Evolutionary conservation across 768 basidiomycete species (phyloP), one percentile per base, ranked within the genome.

Genomic region (Postia placenta): DNA sequence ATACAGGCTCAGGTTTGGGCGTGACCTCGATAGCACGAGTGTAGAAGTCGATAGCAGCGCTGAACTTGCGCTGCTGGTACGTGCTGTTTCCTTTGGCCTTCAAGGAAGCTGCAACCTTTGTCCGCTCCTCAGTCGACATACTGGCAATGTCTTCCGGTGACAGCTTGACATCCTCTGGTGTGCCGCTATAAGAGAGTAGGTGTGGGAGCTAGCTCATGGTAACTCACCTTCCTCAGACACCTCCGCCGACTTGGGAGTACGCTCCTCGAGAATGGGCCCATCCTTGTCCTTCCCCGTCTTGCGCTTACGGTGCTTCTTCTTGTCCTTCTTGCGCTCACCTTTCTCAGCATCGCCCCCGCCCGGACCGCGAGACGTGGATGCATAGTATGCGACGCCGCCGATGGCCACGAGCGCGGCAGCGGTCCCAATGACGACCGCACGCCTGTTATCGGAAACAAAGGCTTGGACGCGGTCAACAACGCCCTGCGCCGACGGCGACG

Each of bases 1-100:
- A 99, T 26, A 97, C 91, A 24, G 96, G 85, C 60, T 95, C 92
- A 5, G 84, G 80, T 63, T 80, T 83, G 6, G 87, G 83, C 3
- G 87, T 74, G 17, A 87, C 74, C 40, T 76, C 72, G 53, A 91
- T 89, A 30, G 88, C 88, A 49, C 77, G 79, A 11, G 85, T 85
- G 69, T 91, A 90, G 48, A 78, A 69, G 20, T 80, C 74, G 23
- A 74, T 76, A 9, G 87, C 87, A 38, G 70, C 67, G 5, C 67
- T 62, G 56, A 81, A 88, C 57, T 77, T 76, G 55, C 76, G 78
- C 38, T 68, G 67, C 57, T 80, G 75, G 68, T 90, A 91, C 12
- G 83, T 80, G 15, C 70, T 60, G 56, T 91, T 91, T 41, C 88
- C 88, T 61, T 77, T 78, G 26, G 78, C 70, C 63, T 91, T 91